These are phyloP conservation scores for Fusarium nodosum DNA, from an alignment of 2,329 filamentous ascomycete species.

Conservation along the genomic window DNA sequence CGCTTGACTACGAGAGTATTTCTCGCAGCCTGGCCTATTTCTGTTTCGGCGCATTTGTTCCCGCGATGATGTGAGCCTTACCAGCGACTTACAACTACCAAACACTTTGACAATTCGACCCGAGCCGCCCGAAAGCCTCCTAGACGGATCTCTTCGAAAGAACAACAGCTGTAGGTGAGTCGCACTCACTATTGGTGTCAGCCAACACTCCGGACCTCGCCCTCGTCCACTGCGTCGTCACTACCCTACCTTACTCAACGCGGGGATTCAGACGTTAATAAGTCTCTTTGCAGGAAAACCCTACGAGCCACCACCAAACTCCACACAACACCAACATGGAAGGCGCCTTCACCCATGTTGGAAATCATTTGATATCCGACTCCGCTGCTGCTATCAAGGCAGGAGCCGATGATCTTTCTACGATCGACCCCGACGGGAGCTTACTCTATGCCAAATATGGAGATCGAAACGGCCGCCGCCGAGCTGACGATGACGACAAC, in stretches of 20 bases:
- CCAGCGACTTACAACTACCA: conserved; percentile 50
- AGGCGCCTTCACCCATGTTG: conserved; percentile 88
- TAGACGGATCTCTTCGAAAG: conserved; percentile 42
- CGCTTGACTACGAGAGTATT: conserved; percentile 19
- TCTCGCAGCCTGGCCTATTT: conserved; percentile 33
- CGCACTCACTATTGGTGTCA: conserved; percentile 26
- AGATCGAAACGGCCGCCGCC: conserved; percentile 72
- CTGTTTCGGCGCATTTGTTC: conserved; percentile 45
- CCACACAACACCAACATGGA: conserved; percentile 71
- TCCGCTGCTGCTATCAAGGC: conserved; percentile 90
- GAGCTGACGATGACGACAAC: conserved; percentile 90
- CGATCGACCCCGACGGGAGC: conserved; percentile 82
- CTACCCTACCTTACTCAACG: conserved; percentile 38
- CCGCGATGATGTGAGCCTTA: conserved; percentile 58
- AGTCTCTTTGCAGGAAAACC: conserved; percentile 46
- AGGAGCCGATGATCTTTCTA: conserved; percentile 79
- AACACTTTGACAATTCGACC: conserved; percentile 50
- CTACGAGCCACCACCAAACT: conserved; percentile 45
- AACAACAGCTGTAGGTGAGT: conserved; percentile 49
- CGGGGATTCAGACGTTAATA: conserved; percentile 45
- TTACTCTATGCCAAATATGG: conserved; percentile 80
- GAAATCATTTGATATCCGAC: conserved; percentile 87
- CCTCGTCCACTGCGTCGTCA: conserved; percentile 35
- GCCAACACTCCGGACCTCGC: conserved; percentile 12
- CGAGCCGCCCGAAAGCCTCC: conserved; percentile 47